Evolutionary conservation across 2,329 filamentous ascomycete species (phyloP).

Genomic region (Xylaria sp.): DNA sequence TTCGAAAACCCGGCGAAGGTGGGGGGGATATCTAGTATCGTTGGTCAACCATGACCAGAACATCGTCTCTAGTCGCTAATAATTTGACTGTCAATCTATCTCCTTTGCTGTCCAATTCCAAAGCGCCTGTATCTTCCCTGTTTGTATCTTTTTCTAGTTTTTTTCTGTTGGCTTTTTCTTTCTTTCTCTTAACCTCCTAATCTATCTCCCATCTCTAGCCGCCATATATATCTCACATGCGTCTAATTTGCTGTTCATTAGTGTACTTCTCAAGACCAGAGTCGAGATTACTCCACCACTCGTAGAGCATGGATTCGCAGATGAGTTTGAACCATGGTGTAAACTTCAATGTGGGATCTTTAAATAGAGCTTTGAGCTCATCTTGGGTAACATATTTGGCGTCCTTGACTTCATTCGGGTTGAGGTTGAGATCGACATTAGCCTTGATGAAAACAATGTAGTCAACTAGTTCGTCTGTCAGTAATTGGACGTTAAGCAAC

Average conservation of each 20-base stretch:
- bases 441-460: slow-evolving; percentile 99
- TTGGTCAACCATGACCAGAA: slow-evolving; percentile 31
- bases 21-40: slow-evolving; percentile 34
- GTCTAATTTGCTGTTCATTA: slow-evolving; percentile 86
- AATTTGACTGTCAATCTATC: slow-evolving; percentile 22
- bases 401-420: slow-evolving; percentile 89
- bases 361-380: slow-evolving; percentile 86
- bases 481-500: slow-evolving; percentile 36
- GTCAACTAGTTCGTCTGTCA: slow-evolving; percentile 71
- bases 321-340: slow-evolving; percentile 99
- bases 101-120: slow-evolving; percentile 21
- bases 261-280: slow-evolving; percentile 84
- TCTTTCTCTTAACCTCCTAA: not conserved
- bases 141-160: slow-evolving; percentile 1
- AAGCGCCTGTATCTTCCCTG: slow-evolving; percentile 15
- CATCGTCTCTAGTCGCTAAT: slow-evolving; percentile 27
- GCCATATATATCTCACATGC: slow-evolving; percentile 69
- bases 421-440: slow-evolving; percentile 84
- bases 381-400: slow-evolving; percentile 85
- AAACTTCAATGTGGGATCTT: slow-evolving; percentile 82
- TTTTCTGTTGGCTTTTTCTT: not conserved
- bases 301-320: slow-evolving; percentile 95
- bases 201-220: not conserved
- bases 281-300: slow-evolving; percentile 94
- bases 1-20: slow-evolving; percentile 26